A percentile compares a stretch with the other conserved stretches of the same genome.
phyloP scores from a whole-genome alignment of 2,329 filamentous ascomycete genomes.

The Venturia carpophila region DNA sequence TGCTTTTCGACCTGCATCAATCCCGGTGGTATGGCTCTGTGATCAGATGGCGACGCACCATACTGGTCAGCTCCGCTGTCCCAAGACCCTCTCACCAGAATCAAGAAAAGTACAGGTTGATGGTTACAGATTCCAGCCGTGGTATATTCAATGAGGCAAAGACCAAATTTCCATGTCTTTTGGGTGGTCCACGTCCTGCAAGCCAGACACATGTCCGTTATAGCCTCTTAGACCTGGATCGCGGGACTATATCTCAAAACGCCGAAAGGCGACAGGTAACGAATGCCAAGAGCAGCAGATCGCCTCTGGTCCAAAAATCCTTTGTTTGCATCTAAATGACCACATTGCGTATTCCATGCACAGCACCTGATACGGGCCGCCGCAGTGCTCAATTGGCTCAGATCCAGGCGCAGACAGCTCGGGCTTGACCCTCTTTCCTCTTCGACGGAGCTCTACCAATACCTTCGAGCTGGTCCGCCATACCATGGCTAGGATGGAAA shows the following conservation, averaged over 20 bases:
- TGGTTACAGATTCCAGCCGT: conserved; percentile 6
- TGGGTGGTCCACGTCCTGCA: conserved; percentile 8
- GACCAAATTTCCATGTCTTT: neutral
- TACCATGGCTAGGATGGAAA: conserved; percentile 17
- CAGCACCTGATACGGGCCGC: conserved; percentile 11
- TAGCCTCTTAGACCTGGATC: conserved; percentile 8
- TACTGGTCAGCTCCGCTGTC: neutral
- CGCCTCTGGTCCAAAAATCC: conserved; percentile 6
- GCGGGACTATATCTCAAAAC: neutral
- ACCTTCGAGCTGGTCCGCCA: conserved; percentile 6
- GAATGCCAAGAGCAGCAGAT: neutral
- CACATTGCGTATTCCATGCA: conserved; percentile 11
- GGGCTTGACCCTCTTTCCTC: conserved; percentile 10
- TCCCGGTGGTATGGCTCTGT: neutral
- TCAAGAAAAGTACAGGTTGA: neutral
- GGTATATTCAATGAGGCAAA: neutral
- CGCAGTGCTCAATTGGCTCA: conserved; percentile 15
- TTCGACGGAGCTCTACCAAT: conserved; percentile 17
- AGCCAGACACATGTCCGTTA: conserved; percentile 2
- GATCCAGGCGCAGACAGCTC: conserved; percentile 12
- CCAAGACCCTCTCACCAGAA: neutral
- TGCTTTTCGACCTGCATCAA: conserved; percentile 16
- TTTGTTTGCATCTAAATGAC: conserved; percentile 7
- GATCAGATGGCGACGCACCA: conserved; percentile 11
- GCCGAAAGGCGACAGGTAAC: conserved; percentile 13